Evolutionary conservation across 306 rosid species (phyloP), one percentile per base, ranked within the genome.

Genomic region (Acmispon strigosus): DNA sequence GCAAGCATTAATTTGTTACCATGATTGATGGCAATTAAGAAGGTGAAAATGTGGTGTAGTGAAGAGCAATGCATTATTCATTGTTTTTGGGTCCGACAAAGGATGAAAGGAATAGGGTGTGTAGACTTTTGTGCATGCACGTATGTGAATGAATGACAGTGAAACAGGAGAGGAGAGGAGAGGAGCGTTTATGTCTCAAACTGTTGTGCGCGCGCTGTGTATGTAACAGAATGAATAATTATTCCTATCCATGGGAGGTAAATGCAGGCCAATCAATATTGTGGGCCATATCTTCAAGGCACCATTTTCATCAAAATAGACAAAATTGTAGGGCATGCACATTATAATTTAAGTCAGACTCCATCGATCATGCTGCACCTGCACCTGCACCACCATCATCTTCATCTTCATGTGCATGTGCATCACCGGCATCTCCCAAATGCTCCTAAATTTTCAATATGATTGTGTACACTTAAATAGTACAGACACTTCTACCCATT

Each of bases 261-360:
- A 78, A 74, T 82, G 58, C 81, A 59, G 37, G 32, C 76, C 86
- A 74, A 63, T 78, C 81, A 78, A 78, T 78, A 17, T 44, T 74
- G 78, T 82, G 72, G 78, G 62, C 2, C 72, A 68, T 43, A 5
- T 42, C 69, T 60, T 61, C 48, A 53, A 19, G 18, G 29, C 79
- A 66, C 10, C 57, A 77, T 68, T 73, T 82, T 69, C 86, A 77
- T 82, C 80, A 73, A 62, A 68, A 19, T 74, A 59, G 83, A 82
- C 83, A 69, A 74, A 56, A 1, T 43, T 78, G 83, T 82, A 82
- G 86, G 83, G 71, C 66, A 82, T 52, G 10, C 66, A 55, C 62
- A 5, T 32, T 5, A 32, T 32, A 22, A 22, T 32, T 61, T 32
- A 55, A 63, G 74, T 70, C 86, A 73, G 69, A 62, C 20, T 32